Evolutionary conservation across 2,329 filamentous ascomycete species (phyloP), one percentile per base, ranked within the genome.

Genomic region (Trichoderma cornu-damae): DNA sequence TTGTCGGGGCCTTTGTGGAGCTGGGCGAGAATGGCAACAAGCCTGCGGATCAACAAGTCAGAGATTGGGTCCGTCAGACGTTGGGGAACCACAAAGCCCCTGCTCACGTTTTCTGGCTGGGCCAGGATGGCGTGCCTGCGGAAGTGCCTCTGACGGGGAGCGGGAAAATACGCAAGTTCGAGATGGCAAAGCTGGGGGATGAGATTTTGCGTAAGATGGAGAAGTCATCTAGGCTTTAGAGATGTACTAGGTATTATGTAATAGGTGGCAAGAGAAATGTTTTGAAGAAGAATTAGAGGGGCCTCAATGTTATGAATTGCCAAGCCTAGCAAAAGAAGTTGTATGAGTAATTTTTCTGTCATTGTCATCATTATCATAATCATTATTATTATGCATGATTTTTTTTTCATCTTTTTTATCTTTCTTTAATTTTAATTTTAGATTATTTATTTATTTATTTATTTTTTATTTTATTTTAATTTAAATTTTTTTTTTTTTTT

Each of bases 21-120:
- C 65, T 70, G 3, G 68, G 69, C 32, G 68, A 74, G 20, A 68
- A 68, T 37, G 63, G 63, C 43, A 61, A 58, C 63, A 70, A 72
- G 52, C 82, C 79, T 1, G 70, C 70, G 0, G 77, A 79, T 49
- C 75, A 79, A 4, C 80, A 85, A 60, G 68, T 88, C n/a, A 75
- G 79, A 14, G 76, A 79, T 42, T 88, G 85, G 85, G 83, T 84
- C 1, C 77, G 81, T 50, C 73, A 80, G 62, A 79, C 76, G 34
- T 76, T 89, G 6, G 85, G 85, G 1, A 75, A 79, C 35, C 85
- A 88, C 67, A 89, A 89, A 72, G 84, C 86, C 3, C 88, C 89
- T 0, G 75, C 81, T 7, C 81, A 90, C 68, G 69, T 92, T n/a
- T 91, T 91, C 67, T 90, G 88, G 80, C 77, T 92, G 24, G 89